Percentiles rank a stretch among this genome's conserved stretches.
phyloP scores from a whole-genome alignment of 2,329 filamentous ascomycete genomes.

The Ophiostoma novo-ulmi region DNA sequence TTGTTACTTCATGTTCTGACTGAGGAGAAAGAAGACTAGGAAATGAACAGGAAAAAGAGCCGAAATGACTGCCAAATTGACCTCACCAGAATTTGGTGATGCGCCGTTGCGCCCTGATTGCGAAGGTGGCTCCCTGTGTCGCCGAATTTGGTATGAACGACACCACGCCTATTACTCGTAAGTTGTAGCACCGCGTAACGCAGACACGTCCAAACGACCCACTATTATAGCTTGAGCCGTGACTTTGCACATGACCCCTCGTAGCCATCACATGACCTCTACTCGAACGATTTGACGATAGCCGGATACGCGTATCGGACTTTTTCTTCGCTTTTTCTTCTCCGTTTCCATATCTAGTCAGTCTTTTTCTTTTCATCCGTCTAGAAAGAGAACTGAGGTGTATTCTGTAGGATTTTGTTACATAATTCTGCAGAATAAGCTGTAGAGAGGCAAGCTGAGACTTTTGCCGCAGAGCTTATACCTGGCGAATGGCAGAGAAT shows the following conservation, averaged over 20 bases:
- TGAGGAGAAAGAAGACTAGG: not conserved
- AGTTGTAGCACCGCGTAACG: slow-evolving; percentile 1
- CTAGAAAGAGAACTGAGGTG: not conserved
- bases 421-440: not conserved
- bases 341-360: not conserved
- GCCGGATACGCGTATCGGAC: not conserved
- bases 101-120: slow-evolving; percentile 17
- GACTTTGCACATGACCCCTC: not conserved
- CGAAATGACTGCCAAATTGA: slow-evolving; percentile 3
- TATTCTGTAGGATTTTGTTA: not conserved
- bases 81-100: slow-evolving; percentile 16
- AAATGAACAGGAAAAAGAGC: not conserved
- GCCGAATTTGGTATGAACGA: slow-evolving; percentile 14
- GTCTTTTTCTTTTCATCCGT: not conserved
- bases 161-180: slow-evolving; percentile 11
- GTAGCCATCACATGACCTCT: not conserved
- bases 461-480: not conserved
- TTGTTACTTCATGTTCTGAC: not conserved
- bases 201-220: not conserved
- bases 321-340: not conserved
- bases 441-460: not conserved
- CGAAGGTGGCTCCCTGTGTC: slow-evolving; percentile 10
- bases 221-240: not conserved
- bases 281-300: not conserved
- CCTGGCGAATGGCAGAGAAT: no score